Conservation (phyloP, 108 stramenopile species). For the Schizochytrium sp. region DNA sequence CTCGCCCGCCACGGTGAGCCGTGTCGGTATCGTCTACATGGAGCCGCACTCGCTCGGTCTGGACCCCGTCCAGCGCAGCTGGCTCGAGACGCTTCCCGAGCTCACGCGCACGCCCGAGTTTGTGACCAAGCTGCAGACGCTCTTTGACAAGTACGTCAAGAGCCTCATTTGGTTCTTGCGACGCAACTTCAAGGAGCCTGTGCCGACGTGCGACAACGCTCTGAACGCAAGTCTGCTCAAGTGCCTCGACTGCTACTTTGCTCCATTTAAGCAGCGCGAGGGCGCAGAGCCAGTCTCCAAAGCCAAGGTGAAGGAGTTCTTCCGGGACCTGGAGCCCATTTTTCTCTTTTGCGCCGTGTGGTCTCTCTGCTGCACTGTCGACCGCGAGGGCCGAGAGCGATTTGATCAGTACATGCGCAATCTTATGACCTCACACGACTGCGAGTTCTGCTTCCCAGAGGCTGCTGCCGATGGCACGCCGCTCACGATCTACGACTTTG, state of each 20-base stretch:
- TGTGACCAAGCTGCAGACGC: neutral
- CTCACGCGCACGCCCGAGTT: conserved; percentile 9
- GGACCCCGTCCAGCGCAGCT: conserved; percentile 45
- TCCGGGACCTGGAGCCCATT: conserved; percentile 35
- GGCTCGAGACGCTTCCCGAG: conserved; percentile 36
- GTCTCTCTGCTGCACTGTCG: conserved; percentile 43
- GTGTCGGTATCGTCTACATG: conserved; percentile 65
- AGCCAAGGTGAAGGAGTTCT: conserved; percentile 14
- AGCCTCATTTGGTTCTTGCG: conserved; percentile 32
- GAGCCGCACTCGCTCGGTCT: conserved; percentile 54
- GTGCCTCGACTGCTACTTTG: conserved; percentile 54
- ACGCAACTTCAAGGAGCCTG: conserved; percentile 39
- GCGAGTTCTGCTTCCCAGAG: conserved; percentile 34
- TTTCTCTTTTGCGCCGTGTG: conserved; percentile 54
- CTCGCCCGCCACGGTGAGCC: conserved; percentile 59
- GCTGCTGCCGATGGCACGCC: conserved; percentile 11
- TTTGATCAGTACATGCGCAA: conserved; percentile 44
- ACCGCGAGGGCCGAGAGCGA: conserved; percentile 28
- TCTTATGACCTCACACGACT: neutral
- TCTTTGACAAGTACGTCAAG: conserved; percentile 44
- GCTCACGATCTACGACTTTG: conserved; percentile 41
- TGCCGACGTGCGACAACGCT: conserved; percentile 59
- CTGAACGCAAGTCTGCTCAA: conserved; percentile 42
- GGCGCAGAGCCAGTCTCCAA: conserved; percentile 33
- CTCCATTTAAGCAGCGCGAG: conserved; percentile 39